Conservation (phyloP, 345 rosid genomes). For the Theobroma cacao region DNA sequence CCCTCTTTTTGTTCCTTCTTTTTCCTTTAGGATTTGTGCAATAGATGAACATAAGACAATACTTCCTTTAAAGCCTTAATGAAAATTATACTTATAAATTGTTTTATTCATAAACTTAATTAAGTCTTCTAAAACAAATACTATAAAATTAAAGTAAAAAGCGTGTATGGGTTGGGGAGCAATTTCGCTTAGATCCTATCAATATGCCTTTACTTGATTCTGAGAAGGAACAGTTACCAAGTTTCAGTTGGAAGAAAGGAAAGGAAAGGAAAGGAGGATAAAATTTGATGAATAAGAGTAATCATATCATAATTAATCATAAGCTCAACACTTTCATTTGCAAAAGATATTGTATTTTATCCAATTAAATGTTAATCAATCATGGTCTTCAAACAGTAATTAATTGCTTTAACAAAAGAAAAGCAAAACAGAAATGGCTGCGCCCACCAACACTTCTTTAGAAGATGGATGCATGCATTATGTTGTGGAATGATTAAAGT, state of each 20-base stretch:
- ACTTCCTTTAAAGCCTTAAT: not conserved
- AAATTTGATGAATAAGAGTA: not conserved
- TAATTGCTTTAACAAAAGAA: not conserved
- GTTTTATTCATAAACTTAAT: not conserved
- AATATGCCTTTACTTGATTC: conserved; percentile 6
- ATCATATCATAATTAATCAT: conserved; percentile 14
- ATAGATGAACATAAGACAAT: not conserved
- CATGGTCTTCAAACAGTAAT: conserved; percentile 7
- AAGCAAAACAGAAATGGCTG: not conserved
- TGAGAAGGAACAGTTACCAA: conserved; percentile 10
- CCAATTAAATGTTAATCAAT: not conserved
- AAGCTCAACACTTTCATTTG: not conserved
- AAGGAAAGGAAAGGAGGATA: not conserved
- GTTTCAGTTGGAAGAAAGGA: not conserved
- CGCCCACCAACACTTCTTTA: conserved; percentile 5
- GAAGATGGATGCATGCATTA: conserved; percentile 5
- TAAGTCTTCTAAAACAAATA: not conserved
- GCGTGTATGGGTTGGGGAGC: not conserved
- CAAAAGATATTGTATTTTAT: not conserved
- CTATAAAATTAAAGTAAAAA: not conserved
- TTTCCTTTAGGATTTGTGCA: not conserved
- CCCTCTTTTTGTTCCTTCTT: too few relatives aligned
- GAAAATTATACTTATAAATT: too few relatives aligned
- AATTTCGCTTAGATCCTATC: conserved; percentile 27
- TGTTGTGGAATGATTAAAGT: conserved; percentile 22